Percentiles rank a stretch among this genome's conserved stretches.
Conservation (phyloP, 139 green algal genomes). For the Microglena sp. region DNA sequence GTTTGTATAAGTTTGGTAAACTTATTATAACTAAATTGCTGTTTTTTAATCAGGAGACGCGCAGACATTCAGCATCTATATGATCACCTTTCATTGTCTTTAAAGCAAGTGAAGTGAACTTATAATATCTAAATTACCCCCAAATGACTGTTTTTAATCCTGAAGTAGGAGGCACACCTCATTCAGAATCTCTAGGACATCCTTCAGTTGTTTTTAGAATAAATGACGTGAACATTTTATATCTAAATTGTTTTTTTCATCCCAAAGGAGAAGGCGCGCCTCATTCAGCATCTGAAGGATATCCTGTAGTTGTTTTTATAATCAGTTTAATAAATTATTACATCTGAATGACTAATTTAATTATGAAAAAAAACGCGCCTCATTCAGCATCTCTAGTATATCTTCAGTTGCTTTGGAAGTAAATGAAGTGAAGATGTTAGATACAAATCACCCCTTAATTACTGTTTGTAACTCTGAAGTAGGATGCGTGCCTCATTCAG, state of each 20-base stretch:
- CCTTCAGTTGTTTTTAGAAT: no score
- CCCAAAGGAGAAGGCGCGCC: conserved; percentile 42
- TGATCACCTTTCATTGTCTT: conserved; percentile 33
- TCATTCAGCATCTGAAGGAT: conserved; percentile 41
- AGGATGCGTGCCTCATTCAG: conserved; percentile 41
- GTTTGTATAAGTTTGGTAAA: not conserved
- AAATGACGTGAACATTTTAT: not conserved
- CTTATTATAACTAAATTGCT: not conserved
- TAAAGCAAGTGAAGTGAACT: no score
- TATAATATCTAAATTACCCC: not conserved
- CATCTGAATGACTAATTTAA: not conserved
- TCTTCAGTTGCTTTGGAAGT: conserved; percentile 4
- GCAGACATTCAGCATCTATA: conserved; percentile 44
- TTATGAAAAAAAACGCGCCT: no score
- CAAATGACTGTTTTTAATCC: no score
- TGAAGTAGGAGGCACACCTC: no score
- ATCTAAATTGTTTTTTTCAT: conserved; percentile 14
- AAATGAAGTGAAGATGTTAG: not conserved
- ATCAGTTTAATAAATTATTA: not conserved
- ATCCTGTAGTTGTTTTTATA: conserved; percentile 9
- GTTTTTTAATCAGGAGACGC: no score
- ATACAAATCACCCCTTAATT: no score
- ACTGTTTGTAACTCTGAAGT: conserved; percentile 47
- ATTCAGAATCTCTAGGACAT: conserved; percentile 45
- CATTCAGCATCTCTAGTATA: conserved; percentile 40